Conservation (phyloP, 1,139 yeast species). For the Suhomyces panamericanus region DNA sequence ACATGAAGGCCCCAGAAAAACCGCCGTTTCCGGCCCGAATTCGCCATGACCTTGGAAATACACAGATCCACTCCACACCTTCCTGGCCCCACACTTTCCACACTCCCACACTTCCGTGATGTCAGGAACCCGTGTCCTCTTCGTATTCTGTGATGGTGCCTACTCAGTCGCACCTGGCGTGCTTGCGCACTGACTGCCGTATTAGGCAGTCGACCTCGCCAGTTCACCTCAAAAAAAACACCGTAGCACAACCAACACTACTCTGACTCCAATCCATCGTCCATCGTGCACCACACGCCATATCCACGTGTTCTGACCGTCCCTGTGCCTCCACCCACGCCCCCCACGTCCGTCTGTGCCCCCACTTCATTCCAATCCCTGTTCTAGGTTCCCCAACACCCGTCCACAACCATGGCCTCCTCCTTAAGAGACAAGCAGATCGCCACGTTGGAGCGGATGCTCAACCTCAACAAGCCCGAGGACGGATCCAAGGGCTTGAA, state of each 20-base stretch:
- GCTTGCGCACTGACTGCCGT: conserved; percentile 10
- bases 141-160: background rate
- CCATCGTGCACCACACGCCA: background rate
- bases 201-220: conserved; percentile 17
- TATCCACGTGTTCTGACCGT: background rate
- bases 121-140: background rate
- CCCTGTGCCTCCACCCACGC: no score
- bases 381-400: background rate
- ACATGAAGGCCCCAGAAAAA: no score
- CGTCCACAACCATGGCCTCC: conserved; percentile 1
- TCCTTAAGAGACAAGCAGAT: conserved; percentile 39
- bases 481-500: conserved; percentile 52
- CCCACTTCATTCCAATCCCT: background rate
- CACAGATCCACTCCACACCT: no score
- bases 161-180: conserved; percentile 2
- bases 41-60: no score
- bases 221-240: conserved; percentile 7
- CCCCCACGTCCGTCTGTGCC: background rate
- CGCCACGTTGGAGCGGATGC: conserved; percentile 74
- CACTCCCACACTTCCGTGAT: no score
- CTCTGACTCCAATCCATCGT: background rate
- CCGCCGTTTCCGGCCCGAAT: no score
- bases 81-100: no score
- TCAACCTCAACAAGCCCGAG: conserved; percentile 68
- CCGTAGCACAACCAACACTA: background rate